A percentile compares a stretch with the other conserved stretches of the same genome.
phyloP scores from a whole-genome alignment of 148 eudicot genomes.

The Polygonum aviculare region DNA sequence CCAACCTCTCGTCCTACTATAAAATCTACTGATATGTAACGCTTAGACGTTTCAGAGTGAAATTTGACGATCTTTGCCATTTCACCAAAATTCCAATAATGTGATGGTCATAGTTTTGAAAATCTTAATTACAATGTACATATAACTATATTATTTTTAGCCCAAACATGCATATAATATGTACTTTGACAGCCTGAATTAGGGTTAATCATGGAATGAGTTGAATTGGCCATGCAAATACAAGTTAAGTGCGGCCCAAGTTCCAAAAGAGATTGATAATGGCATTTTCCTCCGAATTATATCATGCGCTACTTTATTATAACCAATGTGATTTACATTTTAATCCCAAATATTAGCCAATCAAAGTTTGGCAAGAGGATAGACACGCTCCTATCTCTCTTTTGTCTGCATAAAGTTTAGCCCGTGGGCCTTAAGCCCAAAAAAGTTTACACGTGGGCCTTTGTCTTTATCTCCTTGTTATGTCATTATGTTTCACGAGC shows the following conservation, averaged over 20 bases:
- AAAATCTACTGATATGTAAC: too few relatives aligned
- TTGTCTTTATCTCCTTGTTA: background rate
- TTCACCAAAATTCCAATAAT: background rate
- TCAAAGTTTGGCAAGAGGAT: background rate
- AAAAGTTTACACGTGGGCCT: background rate
- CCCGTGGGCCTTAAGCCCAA: background rate
- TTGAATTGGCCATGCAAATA: background rate
- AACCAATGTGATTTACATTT: background rate
- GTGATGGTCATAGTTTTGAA: background rate
- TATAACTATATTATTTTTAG: too few relatives aligned
- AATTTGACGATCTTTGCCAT: background rate
- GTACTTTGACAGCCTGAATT: background rate
- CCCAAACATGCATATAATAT: background rate
- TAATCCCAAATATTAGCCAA: background rate
- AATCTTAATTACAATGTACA: background rate
- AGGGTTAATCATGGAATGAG: background rate
- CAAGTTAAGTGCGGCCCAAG: background rate
- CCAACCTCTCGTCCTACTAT: too few relatives aligned
- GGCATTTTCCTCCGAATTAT: background rate
- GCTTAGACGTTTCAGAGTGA: background rate
- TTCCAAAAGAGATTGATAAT: background rate
- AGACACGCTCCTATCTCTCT: background rate
- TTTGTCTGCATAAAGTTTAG: background rate
- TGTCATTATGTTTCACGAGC: background rate
- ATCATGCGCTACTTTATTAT: background rate